Conservation (phyloP, 345 rosid genomes). For the Citrus trifoliata region DNA sequence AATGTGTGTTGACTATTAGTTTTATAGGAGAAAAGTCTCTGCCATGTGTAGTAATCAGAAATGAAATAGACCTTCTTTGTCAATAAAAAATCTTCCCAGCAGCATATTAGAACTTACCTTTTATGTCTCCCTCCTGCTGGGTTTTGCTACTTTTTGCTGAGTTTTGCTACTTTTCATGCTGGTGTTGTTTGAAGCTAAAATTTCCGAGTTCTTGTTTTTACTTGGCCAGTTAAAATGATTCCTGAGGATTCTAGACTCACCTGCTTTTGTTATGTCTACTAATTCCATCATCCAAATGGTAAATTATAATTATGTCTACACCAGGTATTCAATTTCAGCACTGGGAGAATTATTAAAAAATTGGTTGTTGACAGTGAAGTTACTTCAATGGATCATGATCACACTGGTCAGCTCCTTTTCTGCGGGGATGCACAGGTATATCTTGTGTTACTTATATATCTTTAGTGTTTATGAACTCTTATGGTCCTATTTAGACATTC, state of each 20-base stretch:
- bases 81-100: not conserved
- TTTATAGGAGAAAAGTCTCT: not conserved
- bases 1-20: not conserved
- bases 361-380: slow-evolving; percentile 53
- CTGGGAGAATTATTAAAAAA: slow-evolving; percentile 81
- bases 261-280: not conserved
- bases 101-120: not conserved
- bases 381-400: slow-evolving; percentile 98
- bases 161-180: not conserved
- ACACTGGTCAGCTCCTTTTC: slow-evolving; percentile 90
- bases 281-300: slow-evolving; percentile 18
- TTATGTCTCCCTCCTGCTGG: not conserved
- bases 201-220: not conserved
- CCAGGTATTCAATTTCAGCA: slow-evolving; percentile 95
- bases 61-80: not conserved
- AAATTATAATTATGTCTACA: slow-evolving; percentile 18
- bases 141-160: not conserved
- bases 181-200: not conserved
- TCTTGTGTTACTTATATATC: not conserved
- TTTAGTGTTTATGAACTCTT: not conserved
- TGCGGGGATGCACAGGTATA: slow-evolving; percentile 88
- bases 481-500: not conserved
- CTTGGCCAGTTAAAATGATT: not conserved
- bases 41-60: not conserved
- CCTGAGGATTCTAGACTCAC: not conserved